phyloP scores from a whole-genome alignment of 2,329 filamentous ascomycete genomes.

The Penicillium brevicompactum region DNA sequence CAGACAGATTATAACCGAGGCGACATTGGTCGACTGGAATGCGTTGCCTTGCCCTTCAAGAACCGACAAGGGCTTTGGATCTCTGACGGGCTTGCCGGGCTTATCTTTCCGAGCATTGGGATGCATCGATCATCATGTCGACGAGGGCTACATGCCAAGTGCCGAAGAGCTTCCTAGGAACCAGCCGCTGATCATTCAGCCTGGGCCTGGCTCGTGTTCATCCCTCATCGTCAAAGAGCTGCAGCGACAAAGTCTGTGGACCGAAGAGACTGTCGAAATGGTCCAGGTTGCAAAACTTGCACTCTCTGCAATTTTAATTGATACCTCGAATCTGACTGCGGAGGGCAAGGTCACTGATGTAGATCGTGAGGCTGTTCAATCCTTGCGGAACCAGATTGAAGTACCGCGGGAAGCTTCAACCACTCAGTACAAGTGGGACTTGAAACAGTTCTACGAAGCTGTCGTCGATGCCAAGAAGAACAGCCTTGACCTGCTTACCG shows the following conservation, averaged over 20 bases:
- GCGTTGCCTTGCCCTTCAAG: conserved; percentile 46
- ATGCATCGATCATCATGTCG: conserved; percentile 65
- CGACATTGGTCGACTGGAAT: conserved; percentile 51
- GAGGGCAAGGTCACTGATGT: conserved; percentile 49
- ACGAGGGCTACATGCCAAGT: conserved; percentile 55
- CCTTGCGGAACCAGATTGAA: conserved; percentile 57
- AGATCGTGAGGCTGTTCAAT: conserved; percentile 51
- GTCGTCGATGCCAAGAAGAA: conserved; percentile 59
- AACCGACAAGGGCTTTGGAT: conserved; percentile 49
- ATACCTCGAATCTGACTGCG: conserved; percentile 48
- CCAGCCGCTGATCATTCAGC: conserved; percentile 56
- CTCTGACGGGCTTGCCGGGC: conserved; percentile 50
- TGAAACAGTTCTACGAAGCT: conserved; percentile 53
- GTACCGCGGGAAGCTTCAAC: neutral
- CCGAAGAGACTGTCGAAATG: conserved; percentile 31
- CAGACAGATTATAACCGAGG: conserved; percentile 22
- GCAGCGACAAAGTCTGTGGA: conserved; percentile 49
- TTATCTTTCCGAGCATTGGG: conserved; percentile 49
- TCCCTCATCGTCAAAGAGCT: conserved; percentile 58
- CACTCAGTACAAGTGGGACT: conserved; percentile 43
- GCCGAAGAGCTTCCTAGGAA: conserved; percentile 35
- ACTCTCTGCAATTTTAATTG: conserved; percentile 46
- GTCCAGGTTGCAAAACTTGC: conserved; percentile 42
- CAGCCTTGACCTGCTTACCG: conserved; percentile 53
- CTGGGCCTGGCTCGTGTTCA: conserved; percentile 59